Base-by-base conservation (phyloP, 495 filamentous ascomycete genomes). In the Trypethelium eluteriae region DNA sequence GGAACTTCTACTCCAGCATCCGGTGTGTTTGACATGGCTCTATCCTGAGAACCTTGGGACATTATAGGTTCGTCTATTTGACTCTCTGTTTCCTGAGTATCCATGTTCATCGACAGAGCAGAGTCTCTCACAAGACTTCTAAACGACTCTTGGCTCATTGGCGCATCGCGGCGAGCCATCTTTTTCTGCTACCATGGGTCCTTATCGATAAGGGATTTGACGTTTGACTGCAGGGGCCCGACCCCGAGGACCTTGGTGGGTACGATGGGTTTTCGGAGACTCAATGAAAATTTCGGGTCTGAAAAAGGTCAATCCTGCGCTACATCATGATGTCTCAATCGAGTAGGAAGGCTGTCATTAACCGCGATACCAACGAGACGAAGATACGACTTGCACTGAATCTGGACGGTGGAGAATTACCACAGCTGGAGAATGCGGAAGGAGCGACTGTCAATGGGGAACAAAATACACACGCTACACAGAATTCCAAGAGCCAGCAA, bases 351-450 rank as follows among this genome's bases (percentile, higher is more conserved):
- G 86, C 89, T 25, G 83, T 86, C 66, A 77, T 97, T 71, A 84
- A 87, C 53, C 91, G 94, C 74, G 84, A 88, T 78, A 98, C 94
- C 70, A 96, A 96, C 79, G 94, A 98, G 79, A 98, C 94, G 74
- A 95, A 95, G 76, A 94, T 98, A 77, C 84, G 90, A 72, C 80
- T 98, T 59, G 87, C 89, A n/a, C 82, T 98, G 66, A 93, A 89
- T 76, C 82, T 98, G 62, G 94, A 98, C 75, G 94, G 94, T 73
- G 94, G 94, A 64, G 79, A 46, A 76, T 81, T 68, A 82, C 83
- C 70, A 87, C 87, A 64, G 79, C 83, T n/a, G 77, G 81, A 82
- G 39, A 68, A 82, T 64, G 38, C 70, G 79, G 46, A 79, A 75
- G 62, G 72, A 74, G 35, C 61, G 32, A 6, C 32, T 49, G 73